Base-by-base conservation (phyloP, 495 filamentous ascomycete genomes). In the Astrothelium subdiscretum region DNA sequence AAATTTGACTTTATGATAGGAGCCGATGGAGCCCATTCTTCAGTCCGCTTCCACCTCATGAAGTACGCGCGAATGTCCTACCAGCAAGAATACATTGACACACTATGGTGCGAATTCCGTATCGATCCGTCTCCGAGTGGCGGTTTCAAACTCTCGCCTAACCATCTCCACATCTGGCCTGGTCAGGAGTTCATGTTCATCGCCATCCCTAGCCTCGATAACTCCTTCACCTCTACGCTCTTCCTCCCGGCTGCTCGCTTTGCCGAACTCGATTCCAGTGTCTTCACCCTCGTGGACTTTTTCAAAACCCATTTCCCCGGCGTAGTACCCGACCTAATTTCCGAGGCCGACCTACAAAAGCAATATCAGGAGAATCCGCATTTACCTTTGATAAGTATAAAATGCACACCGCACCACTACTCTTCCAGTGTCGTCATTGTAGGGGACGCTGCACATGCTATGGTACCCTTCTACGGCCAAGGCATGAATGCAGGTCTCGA, bases 111-210 rank as follows among this genome's bases (percentile, higher is more conserved):
- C 76, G 95, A 99, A 67, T 96, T 97, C 71, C 85, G 84, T 44
- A 92, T 99, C 63, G 77, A 81, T 62, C 75, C 78, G 0, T 70
- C 78, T 15, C 65, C 74, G 24, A 76, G 79, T 12, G 79, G 81
- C 31, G 80, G 77, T 64, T 99, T 92, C 71, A 77, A 77, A 32
- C 89, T 97, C 60, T 90, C 88, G 0, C 89, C 90, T 18, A 88
- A 96, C 71, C 90, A 97, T 68, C 81, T 99, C 1, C 94, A 99
- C 72, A 99, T 99, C 74, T 99, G 94, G 94, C 94, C 94, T 0
- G 90, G 87, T 26, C 35, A 35, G 22, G 83, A 89, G 13, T 88
- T 90, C 70, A 97, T 99, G 94, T 99, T 99, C 74, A 97, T 99
- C 68, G 94, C 94, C 22, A 89, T 99, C 29, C 92, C 94, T 0